Evolutionary conservation across 2,329 filamentous ascomycete genomes (phyloP).

Genomic region (Scopulariopsis brevicaulis): DNA sequence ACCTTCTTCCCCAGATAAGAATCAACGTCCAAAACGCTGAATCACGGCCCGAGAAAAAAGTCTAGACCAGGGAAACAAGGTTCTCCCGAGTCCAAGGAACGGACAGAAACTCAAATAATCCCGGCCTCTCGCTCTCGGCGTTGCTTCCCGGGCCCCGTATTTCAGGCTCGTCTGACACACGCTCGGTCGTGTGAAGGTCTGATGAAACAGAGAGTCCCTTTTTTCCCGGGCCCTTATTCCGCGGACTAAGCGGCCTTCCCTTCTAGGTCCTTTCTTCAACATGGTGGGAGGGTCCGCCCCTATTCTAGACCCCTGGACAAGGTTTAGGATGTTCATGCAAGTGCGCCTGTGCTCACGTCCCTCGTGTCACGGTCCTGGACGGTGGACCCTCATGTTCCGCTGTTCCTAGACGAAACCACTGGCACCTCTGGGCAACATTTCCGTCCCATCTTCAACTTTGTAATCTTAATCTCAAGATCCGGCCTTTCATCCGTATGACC

Average conservation of each 20-base stretch:
- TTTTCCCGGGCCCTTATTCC: not conserved
- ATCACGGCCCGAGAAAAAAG: not conserved
- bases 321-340: too few relatives aligned
- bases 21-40: not conserved
- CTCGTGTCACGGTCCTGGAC: too few relatives aligned
- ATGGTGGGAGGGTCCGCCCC: not conserved
- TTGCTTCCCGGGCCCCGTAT: not conserved
- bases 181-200: not conserved
- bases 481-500: not conserved
- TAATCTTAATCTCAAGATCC: not conserved
- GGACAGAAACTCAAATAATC: not conserved
- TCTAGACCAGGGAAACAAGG: constrained; percentile 3
- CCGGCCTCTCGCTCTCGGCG: not conserved
- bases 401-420: not conserved
- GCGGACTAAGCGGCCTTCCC: not conserved
- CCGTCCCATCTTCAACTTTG: not conserved
- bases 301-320: not conserved
- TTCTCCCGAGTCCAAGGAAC: not conserved
- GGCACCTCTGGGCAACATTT: not conserved
- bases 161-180: not conserved
- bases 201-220: not conserved
- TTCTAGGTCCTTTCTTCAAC: too few relatives aligned
- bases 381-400: too few relatives aligned
- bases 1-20: too few relatives aligned
- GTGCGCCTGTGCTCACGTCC: too few relatives aligned